Base-by-base conservation (phyloP, 306 rosid species). In the Sicyos baderoa region DNA sequence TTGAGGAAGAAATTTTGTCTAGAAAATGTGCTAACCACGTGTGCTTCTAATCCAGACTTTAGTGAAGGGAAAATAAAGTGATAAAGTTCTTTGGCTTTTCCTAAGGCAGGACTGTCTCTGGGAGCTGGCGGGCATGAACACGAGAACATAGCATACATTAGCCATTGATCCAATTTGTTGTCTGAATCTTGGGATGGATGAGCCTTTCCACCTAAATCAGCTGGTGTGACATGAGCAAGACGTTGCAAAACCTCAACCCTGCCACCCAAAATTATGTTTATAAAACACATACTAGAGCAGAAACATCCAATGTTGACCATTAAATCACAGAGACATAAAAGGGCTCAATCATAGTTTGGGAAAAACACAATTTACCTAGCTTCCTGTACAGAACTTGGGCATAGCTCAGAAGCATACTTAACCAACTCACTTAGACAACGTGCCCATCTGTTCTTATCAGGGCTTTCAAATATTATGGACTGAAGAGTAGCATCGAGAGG, bases 371-470 rank as follows among this genome's bases (percentile, higher is more conserved):
- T 86, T 79, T 83, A 94, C 99, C 80, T 94, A 19, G 99, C 96
- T 16, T 90, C 95, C 82, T 85, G 95, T 82, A 94, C 90, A 62
- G 97, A 88, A 61, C 81, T 88, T 70, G 99, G 97, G 77, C 97
- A 94, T 72, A 94, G 96, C 84, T 88, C 97, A 14, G 92, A 89
- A 77, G 99, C 97, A 77, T 86, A 88, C 79, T 90, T 94, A 71
- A 94, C 86, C 65, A 94, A 82, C 85, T 94, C 97, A 72, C 99
- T 90, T 58, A 94, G 96, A 83, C 97, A 94, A 75, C 96, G 89
- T 68, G 95, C 97, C 99, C 99, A 94, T 82, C 97, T 84, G 75
- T 90, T 88, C 82, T 94, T 94, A 77, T 94, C 99, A 60, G 95
- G 97, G 83, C 90, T 94, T 80, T 94, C 99, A 88, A 94, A 88